phyloP scores from a whole-genome alignment of 2,329 filamentous ascomycete genomes.

The Botrytis fragariae region DNA sequence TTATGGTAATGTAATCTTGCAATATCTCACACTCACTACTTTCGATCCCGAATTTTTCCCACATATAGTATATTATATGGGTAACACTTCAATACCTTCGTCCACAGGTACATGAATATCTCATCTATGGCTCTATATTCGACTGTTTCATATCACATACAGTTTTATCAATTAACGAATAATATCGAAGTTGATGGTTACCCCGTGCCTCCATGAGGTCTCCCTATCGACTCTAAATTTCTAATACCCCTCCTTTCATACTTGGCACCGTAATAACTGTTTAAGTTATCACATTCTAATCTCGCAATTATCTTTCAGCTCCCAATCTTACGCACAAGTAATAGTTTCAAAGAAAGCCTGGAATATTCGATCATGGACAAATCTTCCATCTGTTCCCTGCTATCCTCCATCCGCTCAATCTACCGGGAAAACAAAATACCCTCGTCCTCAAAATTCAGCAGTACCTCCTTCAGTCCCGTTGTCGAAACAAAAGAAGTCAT shows the following conservation, averaged over 20 bases:
- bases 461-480: neutral
- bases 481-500: neutral
- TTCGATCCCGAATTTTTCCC: neutral
- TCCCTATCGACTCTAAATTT: neutral
- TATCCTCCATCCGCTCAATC: neutral
- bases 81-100: neutral
- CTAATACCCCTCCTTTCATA: neutral
- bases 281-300: neutral
- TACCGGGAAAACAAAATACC: neutral
- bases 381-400: neutral
- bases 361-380: neutral
- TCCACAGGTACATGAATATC: neutral
- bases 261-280: neutral
- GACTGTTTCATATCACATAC: neutral
- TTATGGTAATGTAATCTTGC: slow-evolving; percentile 8
- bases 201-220: neutral
- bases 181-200: neutral
- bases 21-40: neutral
- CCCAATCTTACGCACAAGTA: neutral
- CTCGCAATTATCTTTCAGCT: neutral
- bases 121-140: neutral
- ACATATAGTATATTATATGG: neutral
- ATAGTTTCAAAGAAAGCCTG: neutral
- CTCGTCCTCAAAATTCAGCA: neutral
- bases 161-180: neutral